phyloP scores from a whole-genome alignment of 331 rosid species.

The Rhamnella rubrinervis region DNA sequence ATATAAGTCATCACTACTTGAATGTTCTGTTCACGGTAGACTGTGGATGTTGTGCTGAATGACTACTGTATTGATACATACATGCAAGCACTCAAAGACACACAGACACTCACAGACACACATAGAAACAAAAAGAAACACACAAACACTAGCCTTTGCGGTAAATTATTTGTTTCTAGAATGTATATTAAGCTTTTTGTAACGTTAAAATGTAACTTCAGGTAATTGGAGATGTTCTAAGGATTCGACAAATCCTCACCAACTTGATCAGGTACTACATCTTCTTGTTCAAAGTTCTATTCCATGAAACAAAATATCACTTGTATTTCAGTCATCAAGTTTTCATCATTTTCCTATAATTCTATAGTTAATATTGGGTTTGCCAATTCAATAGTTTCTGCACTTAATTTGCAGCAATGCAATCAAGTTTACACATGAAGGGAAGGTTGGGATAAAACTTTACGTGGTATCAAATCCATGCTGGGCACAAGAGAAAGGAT shows the following conservation, averaged over 20 bases:
- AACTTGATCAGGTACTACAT: slow-evolving; percentile 81
- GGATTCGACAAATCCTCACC: slow-evolving; percentile 91
- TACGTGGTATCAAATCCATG: slow-evolving; percentile 50
- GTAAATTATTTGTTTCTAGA: too few relatives aligned
- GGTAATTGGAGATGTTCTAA: slow-evolving; percentile 89
- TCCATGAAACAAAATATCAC: too few relatives aligned
- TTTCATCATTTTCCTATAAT: background rate
- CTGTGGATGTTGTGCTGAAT: too few relatives aligned
- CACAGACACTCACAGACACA: too few relatives aligned
- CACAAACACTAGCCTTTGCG: too few relatives aligned
- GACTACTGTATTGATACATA: background rate
- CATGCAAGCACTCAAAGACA: background rate
- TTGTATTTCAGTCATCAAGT: too few relatives aligned
- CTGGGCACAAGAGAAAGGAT: slow-evolving; percentile 38
- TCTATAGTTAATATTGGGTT: background rate
- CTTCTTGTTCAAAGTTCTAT: background rate
- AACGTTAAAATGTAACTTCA: slow-evolving; percentile 26
- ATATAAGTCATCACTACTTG: background rate
- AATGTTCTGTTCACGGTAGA: too few relatives aligned
- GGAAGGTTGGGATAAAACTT: slow-evolving; percentile 80
- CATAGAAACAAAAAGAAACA: too few relatives aligned
- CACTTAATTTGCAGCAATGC: slow-evolving; percentile 65
- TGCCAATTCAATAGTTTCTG: slow-evolving; percentile 5
- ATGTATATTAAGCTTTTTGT: background rate
- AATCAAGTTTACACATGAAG: slow-evolving; percentile 88